Conservation (phyloP, 129 eudicot species). For the Deinandra increscens region DNA sequence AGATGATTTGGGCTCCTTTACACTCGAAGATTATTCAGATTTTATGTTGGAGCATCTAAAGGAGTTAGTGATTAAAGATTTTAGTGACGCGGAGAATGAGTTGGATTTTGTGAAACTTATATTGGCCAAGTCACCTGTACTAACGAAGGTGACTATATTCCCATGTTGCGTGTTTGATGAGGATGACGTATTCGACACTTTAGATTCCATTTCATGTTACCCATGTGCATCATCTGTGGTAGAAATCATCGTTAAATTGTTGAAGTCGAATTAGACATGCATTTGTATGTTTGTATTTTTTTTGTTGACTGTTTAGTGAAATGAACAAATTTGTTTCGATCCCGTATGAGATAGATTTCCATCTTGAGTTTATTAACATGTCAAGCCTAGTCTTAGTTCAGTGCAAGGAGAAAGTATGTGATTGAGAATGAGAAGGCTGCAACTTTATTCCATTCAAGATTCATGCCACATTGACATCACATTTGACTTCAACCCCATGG, state of each 20-base stretch:
- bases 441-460: no score
- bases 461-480: no score
- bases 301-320: not conserved
- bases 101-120: constrained; percentile 14
- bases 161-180: not conserved
- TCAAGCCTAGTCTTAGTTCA: no score
- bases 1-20: not conserved
- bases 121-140: constrained; percentile 12
- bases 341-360: no score
- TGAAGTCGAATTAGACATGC: not conserved
- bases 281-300: not conserved
- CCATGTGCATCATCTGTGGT: not conserved
- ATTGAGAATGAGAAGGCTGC: no score
- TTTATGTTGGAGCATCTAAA: not conserved
- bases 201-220: not conserved
- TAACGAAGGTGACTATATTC: constrained; percentile 12
- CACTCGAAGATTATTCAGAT: not conserved
- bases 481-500: no score
- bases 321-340: no score
- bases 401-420: no score
- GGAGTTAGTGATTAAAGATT: not conserved
- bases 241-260: not conserved
- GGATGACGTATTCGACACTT: not conserved
- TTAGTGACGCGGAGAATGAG: not conserved
- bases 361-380: no score